A percentile compares a stretch with the other conserved stretches of the same genome.
phyloP scores from a whole-genome alignment of 2,329 filamentous ascomycete species.

The Nigrograna mackinnonii region DNA sequence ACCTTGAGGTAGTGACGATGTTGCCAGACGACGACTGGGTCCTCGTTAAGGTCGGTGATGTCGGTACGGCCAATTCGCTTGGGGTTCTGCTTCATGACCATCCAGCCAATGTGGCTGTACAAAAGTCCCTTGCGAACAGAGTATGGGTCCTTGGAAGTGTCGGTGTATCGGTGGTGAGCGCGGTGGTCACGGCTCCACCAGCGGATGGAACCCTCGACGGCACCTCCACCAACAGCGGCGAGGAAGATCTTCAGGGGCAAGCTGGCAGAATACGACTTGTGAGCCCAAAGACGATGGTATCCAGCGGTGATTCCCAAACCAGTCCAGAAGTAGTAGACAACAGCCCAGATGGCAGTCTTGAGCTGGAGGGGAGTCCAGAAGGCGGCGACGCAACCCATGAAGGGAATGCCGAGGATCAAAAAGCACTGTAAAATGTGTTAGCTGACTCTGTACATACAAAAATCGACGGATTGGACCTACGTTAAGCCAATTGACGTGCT shows the following conservation, averaged over 20 bases:
- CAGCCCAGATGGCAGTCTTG: conserved; percentile 74
- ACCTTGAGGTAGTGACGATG: conserved; percentile 54
- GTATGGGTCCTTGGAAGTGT: conserved; percentile 58
- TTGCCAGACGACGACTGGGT: conserved; percentile 54
- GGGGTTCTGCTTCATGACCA: conserved; percentile 60
- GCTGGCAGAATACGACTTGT: conserved; percentile 52
- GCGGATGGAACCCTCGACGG: conserved; percentile 54
- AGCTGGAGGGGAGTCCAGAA: conserved; percentile 78
- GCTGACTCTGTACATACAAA: conserved; percentile 1
- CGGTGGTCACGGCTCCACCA: conserved; percentile 57
- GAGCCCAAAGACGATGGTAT: conserved; percentile 77
- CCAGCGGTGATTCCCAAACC: conserved; percentile 63
- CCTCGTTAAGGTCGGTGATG: conserved; percentile 56
- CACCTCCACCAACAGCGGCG: conserved; percentile 52
- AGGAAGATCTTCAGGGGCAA: conserved; percentile 53
- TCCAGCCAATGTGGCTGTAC: conserved; percentile 57
- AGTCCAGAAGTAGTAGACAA: conserved; percentile 84
- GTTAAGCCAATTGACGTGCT: conserved; percentile 95
- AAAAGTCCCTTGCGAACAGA: conserved; percentile 55
- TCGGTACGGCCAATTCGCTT: conserved; percentile 56
- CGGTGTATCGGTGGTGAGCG: conserved; percentile 57
- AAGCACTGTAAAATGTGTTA: conserved; percentile 64
- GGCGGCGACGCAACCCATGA: conserved; percentile 73
- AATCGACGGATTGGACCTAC: conserved; percentile 47
- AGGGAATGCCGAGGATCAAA: conserved; percentile 78